phyloP scores from a whole-genome alignment of 495 filamentous ascomycete genomes.

The Lineolata rhizophorae region DNA sequence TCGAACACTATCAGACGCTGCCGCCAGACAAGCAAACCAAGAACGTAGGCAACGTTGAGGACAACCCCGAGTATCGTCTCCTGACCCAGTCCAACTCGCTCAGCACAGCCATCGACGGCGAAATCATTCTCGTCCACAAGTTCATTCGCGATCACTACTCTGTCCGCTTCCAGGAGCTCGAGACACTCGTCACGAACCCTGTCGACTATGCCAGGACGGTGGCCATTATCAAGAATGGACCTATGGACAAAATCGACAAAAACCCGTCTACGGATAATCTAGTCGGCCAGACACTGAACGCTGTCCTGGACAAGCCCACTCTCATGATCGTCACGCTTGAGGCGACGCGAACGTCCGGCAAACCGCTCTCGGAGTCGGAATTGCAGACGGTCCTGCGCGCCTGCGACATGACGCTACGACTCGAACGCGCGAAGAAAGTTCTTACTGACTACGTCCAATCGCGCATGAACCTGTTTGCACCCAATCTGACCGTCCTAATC shows the following conservation, averaged over 20 bases:
- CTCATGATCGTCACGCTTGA: slow-evolving; percentile 94
- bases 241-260: slow-evolving; percentile 53
- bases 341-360: slow-evolving; percentile 70
- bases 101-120: slow-evolving; percentile 73
- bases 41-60: slow-evolving; percentile 54
- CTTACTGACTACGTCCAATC: slow-evolving; percentile 94
- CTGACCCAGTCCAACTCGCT: slow-evolving; percentile 65
- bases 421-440: slow-evolving; percentile 70
- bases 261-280: slow-evolving; percentile 49
- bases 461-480: slow-evolving; percentile 88
- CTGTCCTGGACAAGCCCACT: slow-evolving; percentile 65
- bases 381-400: slow-evolving; percentile 53
- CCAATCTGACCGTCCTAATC: slow-evolving; percentile 80
- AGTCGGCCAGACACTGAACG: slow-evolving; percentile 48
- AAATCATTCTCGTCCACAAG: slow-evolving; percentile 87
- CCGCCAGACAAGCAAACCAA: slow-evolving; percentile 37
- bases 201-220: slow-evolving; percentile 93
- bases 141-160: slow-evolving; percentile 91
- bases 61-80: slow-evolving; percentile 70
- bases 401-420: slow-evolving; percentile 66
- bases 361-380: slow-evolving; percentile 50
- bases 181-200: slow-evolving; percentile 75
- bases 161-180: slow-evolving; percentile 82
- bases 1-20: slow-evolving; percentile 46
- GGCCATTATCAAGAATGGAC: slow-evolving; percentile 78